Conservation (phyloP, 495 filamentous ascomycete genomes). For the Penicillium nucicola region DNA sequence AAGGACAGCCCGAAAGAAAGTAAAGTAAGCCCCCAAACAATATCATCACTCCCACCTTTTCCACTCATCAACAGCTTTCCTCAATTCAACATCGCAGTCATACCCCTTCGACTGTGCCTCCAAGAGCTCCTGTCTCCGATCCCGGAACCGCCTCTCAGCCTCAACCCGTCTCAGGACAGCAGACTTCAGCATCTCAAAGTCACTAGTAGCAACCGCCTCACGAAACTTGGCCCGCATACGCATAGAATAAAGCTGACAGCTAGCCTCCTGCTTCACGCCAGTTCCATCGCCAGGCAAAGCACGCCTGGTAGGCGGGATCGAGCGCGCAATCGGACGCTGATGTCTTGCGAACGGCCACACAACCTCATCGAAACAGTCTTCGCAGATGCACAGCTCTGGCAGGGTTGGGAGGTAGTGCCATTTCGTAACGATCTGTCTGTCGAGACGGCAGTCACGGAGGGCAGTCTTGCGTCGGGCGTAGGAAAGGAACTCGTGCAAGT, state of each 20-base stretch:
- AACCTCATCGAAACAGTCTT: constrained; percentile 68
- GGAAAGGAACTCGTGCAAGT: constrained; percentile 47
- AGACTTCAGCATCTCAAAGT: constrained; percentile 48
- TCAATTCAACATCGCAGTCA: constrained; percentile 45
- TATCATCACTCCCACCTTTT: constrained; percentile 47
- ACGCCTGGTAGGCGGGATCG: constrained; percentile 49
- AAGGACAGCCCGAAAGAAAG: background rate
- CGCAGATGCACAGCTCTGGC: constrained; percentile 65
- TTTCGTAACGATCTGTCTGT: constrained; percentile 42
- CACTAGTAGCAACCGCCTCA: constrained; percentile 55
- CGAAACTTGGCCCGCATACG: constrained; percentile 68
- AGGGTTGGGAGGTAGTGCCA: constrained; percentile 64
- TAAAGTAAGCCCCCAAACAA: too few species aligned
- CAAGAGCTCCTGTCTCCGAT: constrained; percentile 39
- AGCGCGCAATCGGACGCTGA: constrained; percentile 50
- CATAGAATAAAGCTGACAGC: constrained; percentile 71
- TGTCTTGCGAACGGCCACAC: constrained; percentile 60
- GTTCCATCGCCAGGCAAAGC: constrained; percentile 44
- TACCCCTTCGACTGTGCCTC: constrained; percentile 42
- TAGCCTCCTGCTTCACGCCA: constrained; percentile 45
- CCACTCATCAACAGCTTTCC: constrained; percentile 52
- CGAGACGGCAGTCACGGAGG: constrained; percentile 53
- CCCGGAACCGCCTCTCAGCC: constrained; percentile 44
- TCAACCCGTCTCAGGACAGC: constrained; percentile 36
- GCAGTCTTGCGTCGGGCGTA: constrained; percentile 49